Conservation (phyloP, 1,139 yeast genomes). For the Candida tropicalis region DNA sequence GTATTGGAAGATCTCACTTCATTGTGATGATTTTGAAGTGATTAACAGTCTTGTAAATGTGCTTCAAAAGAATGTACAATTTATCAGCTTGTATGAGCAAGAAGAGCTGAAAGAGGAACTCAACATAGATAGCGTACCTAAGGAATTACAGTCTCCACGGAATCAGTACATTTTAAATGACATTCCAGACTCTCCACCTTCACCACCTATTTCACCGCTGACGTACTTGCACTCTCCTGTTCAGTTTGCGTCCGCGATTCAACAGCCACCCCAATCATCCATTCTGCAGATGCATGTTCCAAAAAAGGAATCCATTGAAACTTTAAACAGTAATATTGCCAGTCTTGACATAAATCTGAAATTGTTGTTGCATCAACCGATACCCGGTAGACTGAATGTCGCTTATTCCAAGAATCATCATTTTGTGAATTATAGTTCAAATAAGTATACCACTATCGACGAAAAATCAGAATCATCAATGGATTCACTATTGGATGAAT, state of each 20-base stretch:
- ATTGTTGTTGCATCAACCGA: slow-evolving; percentile 21
- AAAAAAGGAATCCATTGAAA: slow-evolving; percentile 26
- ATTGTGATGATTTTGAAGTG: slow-evolving; percentile 34
- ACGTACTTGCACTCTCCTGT: slow-evolving; percentile 14
- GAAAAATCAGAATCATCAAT: slow-evolving; percentile 43
- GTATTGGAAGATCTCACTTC: slow-evolving; percentile 65
- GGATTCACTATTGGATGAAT: slow-evolving; percentile 56
- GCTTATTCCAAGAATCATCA: slow-evolving; percentile 20
- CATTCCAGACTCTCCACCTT: slow-evolving; percentile 51
- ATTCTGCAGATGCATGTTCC: slow-evolving; percentile 15
- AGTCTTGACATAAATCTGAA: slow-evolving; percentile 27
- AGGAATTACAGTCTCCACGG: slow-evolving; percentile 5
- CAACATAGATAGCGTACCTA: slow-evolving; percentile 4
- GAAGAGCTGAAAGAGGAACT: neutral
- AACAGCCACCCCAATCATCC: slow-evolving; percentile 4
- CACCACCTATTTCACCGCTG: slow-evolving; percentile 46
- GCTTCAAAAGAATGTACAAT: slow-evolving; percentile 46
- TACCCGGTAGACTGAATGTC: slow-evolving; percentile 18
- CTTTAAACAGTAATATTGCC: slow-evolving; percentile 34
- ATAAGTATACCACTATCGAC: slow-evolving; percentile 9
- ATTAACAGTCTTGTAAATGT: slow-evolving; percentile 39
- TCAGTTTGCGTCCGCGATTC: neutral
- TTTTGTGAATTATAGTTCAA: neutral
- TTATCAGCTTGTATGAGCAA: slow-evolving; percentile 40
- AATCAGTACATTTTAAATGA: slow-evolving; percentile 19